Evolutionary conservation across 768 basidiomycete species (phyloP).

Genomic region (Serendipita sp.): DNA sequence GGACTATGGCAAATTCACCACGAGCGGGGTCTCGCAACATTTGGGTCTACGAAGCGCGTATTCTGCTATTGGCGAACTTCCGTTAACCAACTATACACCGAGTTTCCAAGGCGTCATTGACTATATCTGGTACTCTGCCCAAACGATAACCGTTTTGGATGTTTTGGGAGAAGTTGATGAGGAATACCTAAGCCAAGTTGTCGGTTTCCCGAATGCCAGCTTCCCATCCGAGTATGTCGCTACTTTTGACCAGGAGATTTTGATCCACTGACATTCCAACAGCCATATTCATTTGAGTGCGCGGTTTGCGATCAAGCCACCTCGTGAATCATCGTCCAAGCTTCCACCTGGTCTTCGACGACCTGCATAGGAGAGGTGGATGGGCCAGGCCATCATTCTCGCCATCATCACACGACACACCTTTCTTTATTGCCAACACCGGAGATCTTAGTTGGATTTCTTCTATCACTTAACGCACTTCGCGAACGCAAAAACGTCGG

Average conservation of each 20-base stretch:
- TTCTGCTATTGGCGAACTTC: conserved; percentile 39
- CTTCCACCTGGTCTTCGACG: conserved; percentile 1
- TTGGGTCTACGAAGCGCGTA: conserved; percentile 80
- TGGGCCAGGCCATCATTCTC: background rate
- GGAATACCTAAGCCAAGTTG: conserved; percentile 70
- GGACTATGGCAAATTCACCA: conserved; percentile 82
- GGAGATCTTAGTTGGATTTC: background rate
- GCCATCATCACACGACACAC: background rate
- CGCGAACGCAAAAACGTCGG: background rate
- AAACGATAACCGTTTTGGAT: conserved; percentile 58
- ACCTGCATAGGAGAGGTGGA: background rate
- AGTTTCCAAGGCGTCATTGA: conserved; percentile 78
- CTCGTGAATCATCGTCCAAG: background rate
- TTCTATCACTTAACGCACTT: background rate
- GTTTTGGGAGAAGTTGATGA: conserved; percentile 82
- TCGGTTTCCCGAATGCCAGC: conserved; percentile 93
- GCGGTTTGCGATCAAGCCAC: background rate
- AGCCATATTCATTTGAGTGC: conserved; percentile 4
- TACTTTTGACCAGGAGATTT: background rate
- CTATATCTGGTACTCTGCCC: conserved; percentile 81
- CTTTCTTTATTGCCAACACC: background rate
- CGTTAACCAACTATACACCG: conserved; percentile 82
- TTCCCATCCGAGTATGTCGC: conserved; percentile 87
- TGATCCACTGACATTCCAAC: conserved; percentile 12
- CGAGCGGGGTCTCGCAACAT: conserved; percentile 53